Evolutionary conservation across 1,284 basidiomycete genomes (phyloP).

Genomic region (Peniophora sp.): DNA sequence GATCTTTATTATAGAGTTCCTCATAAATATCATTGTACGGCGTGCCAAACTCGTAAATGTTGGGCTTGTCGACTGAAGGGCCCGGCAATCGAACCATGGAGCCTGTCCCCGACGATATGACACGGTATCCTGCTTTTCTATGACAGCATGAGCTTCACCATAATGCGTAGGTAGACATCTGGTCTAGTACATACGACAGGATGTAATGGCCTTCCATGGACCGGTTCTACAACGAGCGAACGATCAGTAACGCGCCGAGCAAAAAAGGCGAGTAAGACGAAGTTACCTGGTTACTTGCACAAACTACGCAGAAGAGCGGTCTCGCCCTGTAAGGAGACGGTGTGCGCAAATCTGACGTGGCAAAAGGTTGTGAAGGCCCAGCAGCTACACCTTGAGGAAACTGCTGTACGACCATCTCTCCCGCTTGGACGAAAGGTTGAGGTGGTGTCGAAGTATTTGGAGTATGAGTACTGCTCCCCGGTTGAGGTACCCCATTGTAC

Average conservation of each 20-base stretch:
- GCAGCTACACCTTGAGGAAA: slow-evolving; percentile 5
- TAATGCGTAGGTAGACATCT: not conserved
- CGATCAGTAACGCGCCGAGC: not conserved
- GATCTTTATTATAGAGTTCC: slow-evolving; percentile 85
- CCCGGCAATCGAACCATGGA: slow-evolving; percentile 96
- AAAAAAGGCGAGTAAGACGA: not conserved
- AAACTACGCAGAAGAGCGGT: slow-evolving; percentile 94
- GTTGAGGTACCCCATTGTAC: slow-evolving; percentile 10
- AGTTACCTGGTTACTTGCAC: slow-evolving; percentile 91
- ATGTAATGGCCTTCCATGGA: slow-evolving; percentile 99
- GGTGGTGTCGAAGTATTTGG: slow-evolving; percentile 29
- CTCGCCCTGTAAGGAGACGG: slow-evolving; percentile 43
- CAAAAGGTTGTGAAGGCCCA: slow-evolving; percentile 3
- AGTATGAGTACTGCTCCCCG: slow-evolving; percentile 9
- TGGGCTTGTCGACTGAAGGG: slow-evolving; percentile 94
- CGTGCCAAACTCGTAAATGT: slow-evolving; percentile 97
- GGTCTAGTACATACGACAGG: slow-evolving; percentile 55
- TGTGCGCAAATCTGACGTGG: slow-evolving; percentile 3
- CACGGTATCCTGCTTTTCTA: slow-evolving; percentile 84
- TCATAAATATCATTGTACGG: slow-evolving; percentile 96
- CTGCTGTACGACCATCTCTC: slow-evolving; percentile 13
- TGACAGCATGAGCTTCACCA: not conserved
- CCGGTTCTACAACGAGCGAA: slow-evolving; percentile 63
- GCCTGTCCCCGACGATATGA: slow-evolving; percentile 93
- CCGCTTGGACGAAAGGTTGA: slow-evolving; percentile 19